Percentiles rank a stretch among this genome's conserved stretches.
These are phyloP conservation scores for Cytospora mali DNA, from an alignment of 2,329 filamentous ascomycete genomes.

Conservation along the genomic window DNA sequence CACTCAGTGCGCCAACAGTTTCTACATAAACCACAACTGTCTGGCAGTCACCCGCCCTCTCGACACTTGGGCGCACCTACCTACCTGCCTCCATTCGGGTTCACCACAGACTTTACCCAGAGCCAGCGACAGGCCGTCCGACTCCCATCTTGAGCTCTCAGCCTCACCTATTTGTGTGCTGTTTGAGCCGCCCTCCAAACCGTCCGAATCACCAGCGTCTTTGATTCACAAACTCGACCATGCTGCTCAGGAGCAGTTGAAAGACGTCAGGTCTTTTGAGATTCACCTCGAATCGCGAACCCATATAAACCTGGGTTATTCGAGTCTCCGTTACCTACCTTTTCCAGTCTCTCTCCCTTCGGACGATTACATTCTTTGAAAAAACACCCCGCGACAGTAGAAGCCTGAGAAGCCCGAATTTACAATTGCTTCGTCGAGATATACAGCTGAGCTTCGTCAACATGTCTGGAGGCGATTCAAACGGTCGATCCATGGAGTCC, in stretches of 20 bases:
- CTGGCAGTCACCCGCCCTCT: constrained; percentile 5
- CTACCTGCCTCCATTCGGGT: background rate
- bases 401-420: constrained; percentile 1
- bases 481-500: constrained; percentile 67
- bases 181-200: constrained; percentile 7
- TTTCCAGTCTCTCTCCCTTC: constrained; percentile 10
- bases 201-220: constrained; percentile 16
- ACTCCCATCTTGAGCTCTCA: background rate
- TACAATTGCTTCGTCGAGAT: constrained; percentile 22
- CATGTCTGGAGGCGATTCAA: constrained; percentile 30
- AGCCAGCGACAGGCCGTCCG: background rate
- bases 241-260: constrained; percentile 29
- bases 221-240: constrained; percentile 23
- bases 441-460: constrained; percentile 28
- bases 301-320: constrained; percentile 10
- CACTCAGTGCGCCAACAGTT: constrained; percentile 14
- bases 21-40: constrained; percentile 4
- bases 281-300: constrained; percentile 23
- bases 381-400: background rate
- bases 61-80: constrained; percentile 6
- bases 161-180: background rate
- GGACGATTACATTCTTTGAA: constrained; percentile 8
- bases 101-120: background rate
- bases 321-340: background rate
- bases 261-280: constrained; percentile 28